These are phyloP conservation scores for Eutrema salsugineum DNA, from an alignment of 441 rosid genomes.

Conservation along the genomic window DNA sequence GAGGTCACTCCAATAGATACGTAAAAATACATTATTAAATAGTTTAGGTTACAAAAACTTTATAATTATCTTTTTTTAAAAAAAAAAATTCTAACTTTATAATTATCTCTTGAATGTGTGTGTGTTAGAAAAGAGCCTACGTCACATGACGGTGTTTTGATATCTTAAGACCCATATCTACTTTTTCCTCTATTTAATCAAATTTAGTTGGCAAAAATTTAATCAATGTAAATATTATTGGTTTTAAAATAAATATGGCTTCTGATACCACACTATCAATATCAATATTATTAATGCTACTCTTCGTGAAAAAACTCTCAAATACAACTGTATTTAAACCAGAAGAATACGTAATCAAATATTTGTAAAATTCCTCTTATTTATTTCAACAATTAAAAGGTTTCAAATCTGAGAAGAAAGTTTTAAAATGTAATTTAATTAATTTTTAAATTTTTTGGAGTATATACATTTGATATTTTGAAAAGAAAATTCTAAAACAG, in stretches of 20 bases:
- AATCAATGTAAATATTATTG: neutral
- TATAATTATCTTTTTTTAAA: no score
- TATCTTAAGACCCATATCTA: neutral
- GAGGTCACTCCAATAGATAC: neutral
- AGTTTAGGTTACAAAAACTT: neutral
- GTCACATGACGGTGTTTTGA: neutral
- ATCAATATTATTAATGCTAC: neutral
- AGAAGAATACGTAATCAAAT: neutral
- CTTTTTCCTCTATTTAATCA: conserved; percentile 8
- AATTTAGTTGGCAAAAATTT: neutral
- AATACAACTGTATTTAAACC: neutral
- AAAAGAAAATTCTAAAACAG: neutral
- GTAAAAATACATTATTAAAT: neutral
- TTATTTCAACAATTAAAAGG: neutral
- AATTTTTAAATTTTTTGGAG: neutral
- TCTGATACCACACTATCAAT: neutral
- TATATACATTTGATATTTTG: neutral
- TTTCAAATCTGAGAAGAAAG: neutral
- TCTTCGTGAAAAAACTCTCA: neutral
- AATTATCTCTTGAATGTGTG: neutral
- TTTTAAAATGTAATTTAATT: neutral
- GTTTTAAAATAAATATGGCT: neutral
- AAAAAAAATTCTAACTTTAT: no score
- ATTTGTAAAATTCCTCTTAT: neutral
- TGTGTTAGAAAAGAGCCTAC: conserved; percentile 10